Base-by-base conservation (phyloP, 441 rosid species). In the Brassica hybrid region DNA sequence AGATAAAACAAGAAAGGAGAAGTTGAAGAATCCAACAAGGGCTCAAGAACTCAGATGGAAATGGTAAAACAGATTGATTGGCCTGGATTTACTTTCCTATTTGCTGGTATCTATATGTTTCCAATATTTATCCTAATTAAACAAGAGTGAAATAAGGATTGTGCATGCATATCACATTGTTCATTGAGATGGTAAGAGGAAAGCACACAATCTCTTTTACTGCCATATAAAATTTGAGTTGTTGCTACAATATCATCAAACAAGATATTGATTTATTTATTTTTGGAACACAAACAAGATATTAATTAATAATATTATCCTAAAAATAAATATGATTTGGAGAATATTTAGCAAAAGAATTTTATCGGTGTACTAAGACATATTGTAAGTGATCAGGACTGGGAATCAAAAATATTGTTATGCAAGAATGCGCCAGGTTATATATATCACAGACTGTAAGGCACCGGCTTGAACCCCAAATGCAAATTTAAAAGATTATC, bases 41-140 rank as follows among this genome's bases (percentile, higher is more conserved):
- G 67, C 16, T 70, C 62, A 62, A 69, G 83, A 83, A 77, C 38
- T 78, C 50, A 84, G 85, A 23, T 86, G 95, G 93, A 87, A 83
- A 81, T 83, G 82, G 36, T 84, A n/a, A 52, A 65, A 65, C 48
- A 60, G 64, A 58, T 34, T 74, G 63, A 18, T 62, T 64, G 21
- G 57, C 56, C 17, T 67, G 19, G 8, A 71, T 59, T 30, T 19
- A 8, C 32, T 6, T 65, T 7, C 65, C 45, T 65, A 62, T 67
- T 43, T 65, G 41, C 36, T 7, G 27, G 25, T 62, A 72, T 72
- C 69, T 78, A 73, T 73, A 73, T 67, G 64, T 67, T 54, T 70
- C 16, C 41, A 65, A 12, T 12, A 5, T 14, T 67, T 13, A 12
- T 73, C 21, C 62, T 63, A 63, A 62, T 54, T 52, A 62, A 41